Evolutionary conservation across 257 asterid genomes (phyloP), one percentile per base, ranked within the genome.

Genomic region (Echium plantagineum): DNA sequence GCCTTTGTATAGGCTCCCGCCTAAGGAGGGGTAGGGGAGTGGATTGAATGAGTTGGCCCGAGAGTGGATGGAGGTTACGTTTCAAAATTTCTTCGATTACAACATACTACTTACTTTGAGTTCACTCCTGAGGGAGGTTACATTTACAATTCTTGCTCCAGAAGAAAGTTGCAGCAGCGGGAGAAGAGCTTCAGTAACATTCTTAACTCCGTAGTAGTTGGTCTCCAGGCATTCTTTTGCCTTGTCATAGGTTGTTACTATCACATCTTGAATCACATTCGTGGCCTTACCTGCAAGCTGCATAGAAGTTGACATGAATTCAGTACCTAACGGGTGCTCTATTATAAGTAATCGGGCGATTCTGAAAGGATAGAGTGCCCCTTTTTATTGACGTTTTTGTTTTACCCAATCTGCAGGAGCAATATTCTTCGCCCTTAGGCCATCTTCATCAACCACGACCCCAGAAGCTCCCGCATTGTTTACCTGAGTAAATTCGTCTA

Each of bases 401-500:
- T 13, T 72, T 75, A 83, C 95, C 96, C 94, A 82, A 42, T 22
- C 2, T 60, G 68, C 76, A 57, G 86, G 81, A 59, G 82, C 95
- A 18, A 89, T 65, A 16, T 82, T 84, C 56, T 71, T 58, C 47
- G 83, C 83, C 78, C 82, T 78, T 18, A 85, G 66, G 32, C 75
- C 79, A 58, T 77, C 85, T 69, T 47, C 89, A 66, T 85, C 94
- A 62, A 86, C 94, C 8, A 69, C 75, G 22, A 82, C 87, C 55
- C 95, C 97, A 38, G 83, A 66, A 76, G 80, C 85, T 68, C 95
- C 97, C 57, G 95, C 95, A 57, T 89, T 86, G 76, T 85, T 89
- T 51, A 89, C 86, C 96, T 89, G 85, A 59, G 55, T 63, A 66
- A 56, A 38, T 57, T 57, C 48, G 60, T 21, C 16, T 21, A 62